These are phyloP conservation scores for Malus hybrid DNA, from an alignment of 331 rosid species.

Conservation along the genomic window DNA sequence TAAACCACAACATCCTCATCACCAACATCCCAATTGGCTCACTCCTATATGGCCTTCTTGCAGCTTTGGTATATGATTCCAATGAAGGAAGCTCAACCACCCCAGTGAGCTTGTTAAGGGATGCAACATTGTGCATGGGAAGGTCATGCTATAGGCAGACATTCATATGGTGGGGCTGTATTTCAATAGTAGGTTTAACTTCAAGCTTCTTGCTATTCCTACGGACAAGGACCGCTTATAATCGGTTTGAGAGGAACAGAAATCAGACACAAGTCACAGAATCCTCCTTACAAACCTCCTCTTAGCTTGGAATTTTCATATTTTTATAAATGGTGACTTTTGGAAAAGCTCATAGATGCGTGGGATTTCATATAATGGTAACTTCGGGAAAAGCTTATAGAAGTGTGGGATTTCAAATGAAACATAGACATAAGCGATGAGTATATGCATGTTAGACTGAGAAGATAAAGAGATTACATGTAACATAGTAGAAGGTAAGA, in stretches of 20 bases:
- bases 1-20: conserved; percentile 83
- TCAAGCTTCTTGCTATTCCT: conserved; percentile 55
- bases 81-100: conserved; percentile 14
- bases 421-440: background rate
- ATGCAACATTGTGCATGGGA: conserved; percentile 60
- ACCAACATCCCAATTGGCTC: conserved; percentile 90
- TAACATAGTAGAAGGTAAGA: background rate
- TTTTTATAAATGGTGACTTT: background rate
- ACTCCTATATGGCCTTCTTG: conserved; percentile 67
- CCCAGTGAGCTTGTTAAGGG: conserved; percentile 14
- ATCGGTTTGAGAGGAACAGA: conserved; percentile 29
- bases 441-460: background rate
- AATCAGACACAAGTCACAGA: background rate
- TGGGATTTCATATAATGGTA: background rate
- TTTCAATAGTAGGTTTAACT: conserved; percentile 53
- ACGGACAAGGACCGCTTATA: conserved; percentile 54
- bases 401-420: background rate
- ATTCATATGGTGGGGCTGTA: conserved; percentile 66
- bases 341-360: background rate
- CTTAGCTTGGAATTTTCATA: background rate
- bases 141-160: conserved; percentile 60
- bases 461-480: background rate
- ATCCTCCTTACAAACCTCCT: background rate
- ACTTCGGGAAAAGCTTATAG: background rate
- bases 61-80: conserved; percentile 74